phyloP scores from a whole-genome alignment of 768 basidiomycete species.

The Gloeostereum incarnatum region DNA sequence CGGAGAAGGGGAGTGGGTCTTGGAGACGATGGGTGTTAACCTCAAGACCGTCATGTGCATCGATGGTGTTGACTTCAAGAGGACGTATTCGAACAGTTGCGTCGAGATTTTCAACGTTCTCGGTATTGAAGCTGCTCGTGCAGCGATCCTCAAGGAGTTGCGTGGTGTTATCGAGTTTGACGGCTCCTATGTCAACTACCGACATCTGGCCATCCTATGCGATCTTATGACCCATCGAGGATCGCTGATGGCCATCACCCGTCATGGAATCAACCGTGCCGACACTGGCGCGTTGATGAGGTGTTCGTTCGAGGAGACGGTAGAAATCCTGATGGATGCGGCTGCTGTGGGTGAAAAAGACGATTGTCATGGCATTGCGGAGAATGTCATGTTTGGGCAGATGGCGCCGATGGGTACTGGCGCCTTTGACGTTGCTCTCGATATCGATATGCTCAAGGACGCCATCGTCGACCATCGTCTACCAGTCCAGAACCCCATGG shows the following conservation, averaged over 20 bases:
- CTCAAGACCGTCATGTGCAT: constrained; percentile 92
- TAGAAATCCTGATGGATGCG: constrained; percentile 98
- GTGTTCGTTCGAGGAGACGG: constrained; percentile 99
- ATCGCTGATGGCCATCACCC: constrained; percentile 93
- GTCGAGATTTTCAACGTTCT: constrained; percentile 90
- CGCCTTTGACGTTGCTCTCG: constrained; percentile 89
- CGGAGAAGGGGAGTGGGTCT: constrained; percentile 83
- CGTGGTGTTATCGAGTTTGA: constrained; percentile 98
- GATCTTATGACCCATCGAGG: constrained; percentile 99
- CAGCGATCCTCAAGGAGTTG: constrained; percentile 88
- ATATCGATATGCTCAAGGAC: constrained; percentile 98
- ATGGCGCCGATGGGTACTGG: constrained; percentile 99
- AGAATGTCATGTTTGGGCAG: constrained; percentile 98
- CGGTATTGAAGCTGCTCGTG: constrained; percentile 95
- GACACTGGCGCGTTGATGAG: constrained; percentile 99
- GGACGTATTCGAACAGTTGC: constrained; percentile 97
- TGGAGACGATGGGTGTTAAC: constrained; percentile 97
- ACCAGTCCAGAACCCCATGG: constrained; percentile 74
- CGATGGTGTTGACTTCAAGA: constrained; percentile 87
- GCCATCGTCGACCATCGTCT: constrained; percentile 95
- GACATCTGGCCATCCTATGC: constrained; percentile 92
- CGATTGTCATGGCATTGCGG: constrained; percentile 97
- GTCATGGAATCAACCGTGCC: constrained; percentile 97
- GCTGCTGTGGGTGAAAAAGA: constrained; percentile 98
- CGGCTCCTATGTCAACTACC: constrained; percentile 98